Evolutionary conservation across 2,329 filamentous ascomycete genomes (phyloP).

Genomic region (Ophiocordyceps camponoti-leonardi): DNA sequence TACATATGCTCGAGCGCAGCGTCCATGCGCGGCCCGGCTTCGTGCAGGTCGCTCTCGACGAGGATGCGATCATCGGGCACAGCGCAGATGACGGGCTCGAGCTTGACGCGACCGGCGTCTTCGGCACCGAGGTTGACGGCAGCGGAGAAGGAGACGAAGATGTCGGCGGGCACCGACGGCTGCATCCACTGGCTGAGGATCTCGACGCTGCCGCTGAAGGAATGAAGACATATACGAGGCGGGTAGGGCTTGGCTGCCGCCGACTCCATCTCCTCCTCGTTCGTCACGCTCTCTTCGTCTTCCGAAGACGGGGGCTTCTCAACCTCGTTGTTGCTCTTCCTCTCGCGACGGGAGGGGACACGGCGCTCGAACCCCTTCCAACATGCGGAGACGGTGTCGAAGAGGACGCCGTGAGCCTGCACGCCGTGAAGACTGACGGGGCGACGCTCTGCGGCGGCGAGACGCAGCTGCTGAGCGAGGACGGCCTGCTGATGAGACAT

Average conservation of each 20-base stretch:
- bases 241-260: conserved; percentile 46
- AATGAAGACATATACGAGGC: conserved; percentile 82
- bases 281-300: conserved; percentile 21
- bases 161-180: conserved; percentile 50
- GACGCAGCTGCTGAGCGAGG: conserved; percentile 47
- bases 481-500: conserved; percentile 53
- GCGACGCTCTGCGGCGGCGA: conserved; percentile 50
- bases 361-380: conserved; percentile 57
- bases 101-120: conserved; percentile 23
- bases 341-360: conserved; percentile 41
- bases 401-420: conserved; percentile 55
- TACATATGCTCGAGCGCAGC: conserved; percentile 55
- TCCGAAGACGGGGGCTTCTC: conserved; percentile 8
- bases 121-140: conserved; percentile 57
- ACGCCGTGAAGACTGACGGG: conserved; percentile 59
- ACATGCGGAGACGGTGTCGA: conserved; percentile 42
- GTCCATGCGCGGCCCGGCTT: conserved; percentile 71
- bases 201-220: conserved; percentile 66
- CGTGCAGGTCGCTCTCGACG: conserved; percentile 80
- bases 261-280: conserved; percentile 14
- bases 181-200: conserved; percentile 64
- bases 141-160: conserved; percentile 81
- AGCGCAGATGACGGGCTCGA: conserved; percentile 48
- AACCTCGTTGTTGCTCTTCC: conserved; percentile 15
- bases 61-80: conserved; percentile 67